Conservation (phyloP, 805 yeast genomes). For the Candida dajiaensis region DNA sequence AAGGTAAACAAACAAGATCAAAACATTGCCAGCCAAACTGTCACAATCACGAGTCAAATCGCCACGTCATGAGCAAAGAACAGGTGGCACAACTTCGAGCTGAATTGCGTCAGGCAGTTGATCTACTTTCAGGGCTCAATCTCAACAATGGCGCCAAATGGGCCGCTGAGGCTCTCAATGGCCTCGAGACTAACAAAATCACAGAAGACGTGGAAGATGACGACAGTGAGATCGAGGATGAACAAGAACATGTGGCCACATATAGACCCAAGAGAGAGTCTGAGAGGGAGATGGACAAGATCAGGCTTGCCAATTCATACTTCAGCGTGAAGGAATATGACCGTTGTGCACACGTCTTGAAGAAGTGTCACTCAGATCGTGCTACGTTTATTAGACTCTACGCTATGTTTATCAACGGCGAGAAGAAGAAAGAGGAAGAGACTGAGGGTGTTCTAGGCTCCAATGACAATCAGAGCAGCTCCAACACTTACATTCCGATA, state of each 20-base stretch:
- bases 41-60: too few relatives aligned
- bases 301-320: constrained; percentile 62
- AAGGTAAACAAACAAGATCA: neutral
- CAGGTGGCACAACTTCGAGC: constrained; percentile 13
- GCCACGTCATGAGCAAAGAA: neutral
- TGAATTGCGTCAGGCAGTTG: constrained; percentile 35
- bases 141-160: constrained; percentile 73
- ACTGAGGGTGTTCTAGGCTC: constrained; percentile 57
- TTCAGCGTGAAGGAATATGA: constrained; percentile 84
- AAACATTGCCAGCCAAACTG: too few relatives aligned
- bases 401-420: constrained; percentile 69
- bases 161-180: constrained; percentile 76
- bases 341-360: constrained; percentile 58
- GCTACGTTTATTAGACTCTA: constrained; percentile 63
- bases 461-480: constrained; percentile 26
- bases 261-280: neutral
- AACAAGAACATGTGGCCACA: constrained; percentile 4
- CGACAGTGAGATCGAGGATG: constrained; percentile 20
- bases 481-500: constrained; percentile 25
- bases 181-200: constrained; percentile 22
- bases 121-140: constrained; percentile 47
- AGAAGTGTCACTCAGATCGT: constrained; percentile 42
- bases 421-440: constrained; percentile 65
- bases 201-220: constrained; percentile 6
- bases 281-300: constrained; percentile 34